phyloP scores from a whole-genome alignment of 305 asterid genomes.

The Euphrasia arctica region DNA sequence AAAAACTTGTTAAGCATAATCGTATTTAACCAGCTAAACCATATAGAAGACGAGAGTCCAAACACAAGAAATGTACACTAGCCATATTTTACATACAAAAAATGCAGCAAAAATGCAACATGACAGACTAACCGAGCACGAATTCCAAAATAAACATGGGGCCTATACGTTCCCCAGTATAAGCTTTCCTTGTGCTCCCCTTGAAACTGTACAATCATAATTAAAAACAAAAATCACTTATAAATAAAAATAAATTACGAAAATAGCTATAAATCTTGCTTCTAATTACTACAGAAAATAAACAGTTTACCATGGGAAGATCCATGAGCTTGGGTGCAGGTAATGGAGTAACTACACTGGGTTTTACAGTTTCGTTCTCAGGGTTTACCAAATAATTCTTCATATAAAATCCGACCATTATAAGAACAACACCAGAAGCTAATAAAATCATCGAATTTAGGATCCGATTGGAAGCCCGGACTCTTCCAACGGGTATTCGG shows the following conservation, averaged over 20 bases:
- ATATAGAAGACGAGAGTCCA: conserved; percentile 7
- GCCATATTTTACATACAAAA: no score
- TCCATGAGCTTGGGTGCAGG: conserved; percentile 91
- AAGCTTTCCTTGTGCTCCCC: conserved; percentile 94
- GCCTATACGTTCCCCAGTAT: conserved; percentile 98
- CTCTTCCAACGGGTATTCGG: conserved; percentile 34
- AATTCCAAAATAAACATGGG: conserved; percentile 85
- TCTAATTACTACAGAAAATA: neutral
- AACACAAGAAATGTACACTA: neutral
- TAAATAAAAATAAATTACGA: neutral
- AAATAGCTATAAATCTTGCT: neutral
- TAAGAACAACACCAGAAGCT: conserved; percentile 34
- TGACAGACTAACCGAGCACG: conserved; percentile 65
- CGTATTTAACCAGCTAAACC: conserved; percentile 15
- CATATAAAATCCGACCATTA: conserved; percentile 37
- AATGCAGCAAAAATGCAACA: conserved; percentile 14
- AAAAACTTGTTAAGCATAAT: conserved; percentile 29
- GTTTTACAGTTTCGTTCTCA: conserved; percentile 43
- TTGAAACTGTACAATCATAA: conserved; percentile 55
- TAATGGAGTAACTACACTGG: conserved; percentile 79
- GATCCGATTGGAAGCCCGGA: conserved; percentile 39
- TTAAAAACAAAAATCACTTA: neutral
- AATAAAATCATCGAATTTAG: conserved; percentile 22
- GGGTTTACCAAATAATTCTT: conserved; percentile 35
- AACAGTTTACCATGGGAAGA: conserved; percentile 66